Conservation (phyloP, 2,329 filamentous ascomycete genomes). For the Diaporthe sp. region DNA sequence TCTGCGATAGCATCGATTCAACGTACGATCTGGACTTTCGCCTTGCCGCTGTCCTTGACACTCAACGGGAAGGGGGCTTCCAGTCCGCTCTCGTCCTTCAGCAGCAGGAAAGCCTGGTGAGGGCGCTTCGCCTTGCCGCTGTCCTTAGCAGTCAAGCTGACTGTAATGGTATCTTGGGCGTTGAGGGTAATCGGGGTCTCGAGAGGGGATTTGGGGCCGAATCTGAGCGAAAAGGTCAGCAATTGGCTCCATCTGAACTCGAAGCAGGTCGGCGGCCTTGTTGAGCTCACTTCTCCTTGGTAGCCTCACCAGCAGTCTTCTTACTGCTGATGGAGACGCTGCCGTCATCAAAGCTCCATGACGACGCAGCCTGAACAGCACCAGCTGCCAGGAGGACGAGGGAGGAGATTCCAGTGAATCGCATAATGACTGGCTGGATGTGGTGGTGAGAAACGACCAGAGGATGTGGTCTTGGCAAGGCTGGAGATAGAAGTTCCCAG, state of each 20-base stretch:
- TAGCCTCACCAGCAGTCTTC: constrained; percentile 66
- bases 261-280: constrained; percentile 16
- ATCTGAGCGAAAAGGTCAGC: constrained; percentile 57
- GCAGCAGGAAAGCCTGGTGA: constrained; percentile 92
- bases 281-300: constrained; percentile 74
- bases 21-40: constrained; percentile 84
- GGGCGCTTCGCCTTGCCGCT: constrained; percentile 83
- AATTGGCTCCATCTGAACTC: constrained; percentile 24
- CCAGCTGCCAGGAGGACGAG: constrained; percentile 63
- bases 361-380: constrained; percentile 65
- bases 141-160: constrained; percentile 85
- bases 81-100: constrained; percentile 83
- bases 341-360: constrained; percentile 82
- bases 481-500: constrained; percentile 31
- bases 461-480: constrained; percentile 30
- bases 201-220: constrained; percentile 71
- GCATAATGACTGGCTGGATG: constrained; percentile 50
- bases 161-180: constrained; percentile 80
- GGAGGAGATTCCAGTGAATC: constrained; percentile 55
- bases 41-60: constrained; percentile 90
- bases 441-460: constrained; percentile 26
- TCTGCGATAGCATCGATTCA: constrained; percentile 12
- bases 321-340: constrained; percentile 75
- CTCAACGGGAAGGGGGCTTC: constrained; percentile 89
- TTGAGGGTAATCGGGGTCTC: constrained; percentile 75